These are phyloP conservation scores for Selenicereus undatus DNA, from an alignment of 148 eudicot species.

Conservation along the genomic window DNA sequence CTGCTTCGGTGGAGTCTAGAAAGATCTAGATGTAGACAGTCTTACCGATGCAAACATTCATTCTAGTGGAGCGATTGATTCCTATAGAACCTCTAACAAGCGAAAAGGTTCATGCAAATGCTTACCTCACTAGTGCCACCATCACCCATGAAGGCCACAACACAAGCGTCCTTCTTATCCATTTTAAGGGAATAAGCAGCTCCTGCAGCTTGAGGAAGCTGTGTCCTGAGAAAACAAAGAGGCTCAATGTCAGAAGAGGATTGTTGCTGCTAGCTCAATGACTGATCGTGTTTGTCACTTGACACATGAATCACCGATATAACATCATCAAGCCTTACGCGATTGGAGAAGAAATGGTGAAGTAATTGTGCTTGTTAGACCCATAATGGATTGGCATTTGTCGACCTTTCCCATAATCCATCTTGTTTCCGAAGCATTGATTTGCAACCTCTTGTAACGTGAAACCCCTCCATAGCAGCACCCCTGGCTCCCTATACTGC, in stretches of 20 bases:
- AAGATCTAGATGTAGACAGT: too few relatives aligned
- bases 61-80: too few relatives aligned
- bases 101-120: too few relatives aligned
- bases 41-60: too few relatives aligned
- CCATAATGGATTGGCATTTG: conserved; percentile 98
- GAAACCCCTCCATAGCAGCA: conserved; percentile 88
- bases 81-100: too few relatives aligned
- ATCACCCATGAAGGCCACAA: conserved; percentile 82
- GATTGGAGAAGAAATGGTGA: conserved; percentile 86
- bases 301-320: not conserved
- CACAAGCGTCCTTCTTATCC: conserved; percentile 69
- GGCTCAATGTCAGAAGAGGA: not conserved
- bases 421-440: conserved; percentile 77
- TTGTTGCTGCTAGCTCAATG: not conserved
- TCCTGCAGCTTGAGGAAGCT: conserved; percentile 90
- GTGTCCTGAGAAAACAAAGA: conserved; percentile 46
- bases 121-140: conserved; percentile 84
- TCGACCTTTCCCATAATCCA: conserved; percentile 83
- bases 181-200: conserved; percentile 89
- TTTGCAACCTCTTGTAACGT: conserved; percentile 78
- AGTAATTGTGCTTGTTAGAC: conserved; percentile 64
- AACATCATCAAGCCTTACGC: conserved; percentile 45
- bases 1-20: too few relatives aligned
- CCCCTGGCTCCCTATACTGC: conserved; percentile 90
- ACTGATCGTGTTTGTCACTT: not conserved